These are phyloP conservation scores for Citrus cavaleriei DNA, from an alignment of 345 rosid species.

Conservation along the genomic window DNA sequence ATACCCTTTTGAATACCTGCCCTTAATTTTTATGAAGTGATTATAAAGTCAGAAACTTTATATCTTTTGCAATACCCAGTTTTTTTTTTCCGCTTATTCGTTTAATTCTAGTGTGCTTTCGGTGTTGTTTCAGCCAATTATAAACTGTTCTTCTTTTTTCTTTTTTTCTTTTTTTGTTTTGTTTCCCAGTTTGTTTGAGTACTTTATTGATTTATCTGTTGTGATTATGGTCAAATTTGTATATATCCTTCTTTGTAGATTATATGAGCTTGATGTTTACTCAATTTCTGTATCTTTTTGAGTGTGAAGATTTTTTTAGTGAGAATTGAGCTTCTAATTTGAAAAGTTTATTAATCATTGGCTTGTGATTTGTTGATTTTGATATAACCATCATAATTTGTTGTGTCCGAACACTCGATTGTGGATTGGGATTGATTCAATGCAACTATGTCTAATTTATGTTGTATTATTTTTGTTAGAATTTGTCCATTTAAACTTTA, in stretches of 20 bases:
- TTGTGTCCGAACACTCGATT: background rate
- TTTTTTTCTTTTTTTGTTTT: too few species aligned
- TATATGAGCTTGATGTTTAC: background rate
- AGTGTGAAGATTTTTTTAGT: background rate
- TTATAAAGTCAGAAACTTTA: background rate
- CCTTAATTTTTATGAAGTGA: background rate
- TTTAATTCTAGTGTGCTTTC: background rate
- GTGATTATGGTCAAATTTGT: background rate
- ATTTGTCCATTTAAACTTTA: slow-evolving; percentile 8
- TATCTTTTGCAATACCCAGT: background rate
- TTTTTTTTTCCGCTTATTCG: background rate
- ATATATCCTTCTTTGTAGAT: background rate
- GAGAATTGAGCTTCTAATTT: background rate
- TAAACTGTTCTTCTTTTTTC: background rate
- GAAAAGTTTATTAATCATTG: background rate
- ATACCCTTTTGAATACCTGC: background rate
- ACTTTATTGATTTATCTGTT: background rate
- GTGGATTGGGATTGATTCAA: background rate
- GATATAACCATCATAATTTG: too few species aligned
- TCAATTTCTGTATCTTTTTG: too few species aligned
- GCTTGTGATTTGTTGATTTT: background rate
- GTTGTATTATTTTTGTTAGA: background rate
- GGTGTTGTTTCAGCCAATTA: background rate
- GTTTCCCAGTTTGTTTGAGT: background rate
- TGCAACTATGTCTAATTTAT: background rate